Conservation (phyloP, 2,329 filamentous ascomycete species). For the Trichocomaceae sp. region DNA sequence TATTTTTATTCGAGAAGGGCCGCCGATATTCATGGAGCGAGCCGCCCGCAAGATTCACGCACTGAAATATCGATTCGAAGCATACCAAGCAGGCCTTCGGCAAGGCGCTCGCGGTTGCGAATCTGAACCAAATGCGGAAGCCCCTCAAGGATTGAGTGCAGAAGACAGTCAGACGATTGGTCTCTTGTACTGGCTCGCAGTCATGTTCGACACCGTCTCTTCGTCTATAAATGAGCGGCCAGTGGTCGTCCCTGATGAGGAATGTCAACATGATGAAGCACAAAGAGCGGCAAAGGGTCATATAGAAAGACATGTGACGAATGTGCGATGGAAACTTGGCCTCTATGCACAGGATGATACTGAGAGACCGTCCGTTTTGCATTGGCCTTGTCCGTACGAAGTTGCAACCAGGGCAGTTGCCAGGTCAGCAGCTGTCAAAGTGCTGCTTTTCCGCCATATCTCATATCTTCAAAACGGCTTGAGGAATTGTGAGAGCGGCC, state of each 20-base stretch:
- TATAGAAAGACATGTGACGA: not conserved
- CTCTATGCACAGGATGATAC: not conserved
- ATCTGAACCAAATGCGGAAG: not conserved
- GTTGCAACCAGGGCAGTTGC: not conserved
- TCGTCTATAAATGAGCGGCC: conserved; percentile 2
- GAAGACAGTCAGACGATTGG: not conserved
- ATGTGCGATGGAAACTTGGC: not conserved
- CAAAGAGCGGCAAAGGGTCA: not conserved
- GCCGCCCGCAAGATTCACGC: conserved; percentile 1
- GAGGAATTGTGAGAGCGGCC: not conserved
- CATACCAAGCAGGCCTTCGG: not conserved
- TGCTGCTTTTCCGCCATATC: not conserved
- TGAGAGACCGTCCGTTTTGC: not conserved
- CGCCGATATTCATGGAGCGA: conserved; percentile 1
- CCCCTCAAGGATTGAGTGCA: not conserved
- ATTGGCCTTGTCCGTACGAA: conserved; percentile 1
- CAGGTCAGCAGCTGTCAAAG: conserved; percentile 3
- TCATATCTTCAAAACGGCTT: conserved; percentile 1
- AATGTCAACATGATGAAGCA: not conserved
- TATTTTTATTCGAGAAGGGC: not conserved
- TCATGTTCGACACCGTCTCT: conserved; percentile 2
- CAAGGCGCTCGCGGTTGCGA: not conserved
- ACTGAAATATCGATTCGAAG: conserved; percentile 1
- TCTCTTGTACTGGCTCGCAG: not conserved
- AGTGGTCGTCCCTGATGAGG: not conserved